Percentiles rank a stretch among this genome's conserved stretches.
phyloP scores from a whole-genome alignment of 495 filamentous ascomycete species.

The Immersiella caudata region DNA sequence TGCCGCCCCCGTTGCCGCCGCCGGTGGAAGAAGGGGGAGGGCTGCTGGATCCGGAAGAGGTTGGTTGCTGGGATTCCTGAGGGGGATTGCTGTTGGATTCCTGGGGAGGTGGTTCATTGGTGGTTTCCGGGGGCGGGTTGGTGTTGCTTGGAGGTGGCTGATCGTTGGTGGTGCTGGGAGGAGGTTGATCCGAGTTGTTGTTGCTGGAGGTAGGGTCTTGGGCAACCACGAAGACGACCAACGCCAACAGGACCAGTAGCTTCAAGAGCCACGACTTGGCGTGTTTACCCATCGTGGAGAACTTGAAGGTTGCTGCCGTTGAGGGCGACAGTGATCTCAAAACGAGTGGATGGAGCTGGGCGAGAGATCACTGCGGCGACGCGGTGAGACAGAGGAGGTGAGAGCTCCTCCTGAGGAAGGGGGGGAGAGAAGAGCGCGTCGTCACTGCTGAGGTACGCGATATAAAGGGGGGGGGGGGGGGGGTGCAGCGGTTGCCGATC shows the following conservation, averaged over 20 bases:
- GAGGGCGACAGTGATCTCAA: conserved; percentile 7
- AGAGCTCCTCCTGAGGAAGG: conserved; percentile 6
- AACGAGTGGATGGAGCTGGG: conserved; percentile 29
- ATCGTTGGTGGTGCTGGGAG: conserved; percentile 22
- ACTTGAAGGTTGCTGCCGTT: background rate
- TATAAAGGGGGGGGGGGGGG: conserved; percentile 10
- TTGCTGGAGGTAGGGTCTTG: conserved; percentile 26
- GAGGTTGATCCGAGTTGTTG: conserved; percentile 4
- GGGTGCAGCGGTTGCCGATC: background rate
- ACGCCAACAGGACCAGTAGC: conserved; percentile 29
- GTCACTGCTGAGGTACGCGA: background rate
- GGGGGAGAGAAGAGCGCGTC: background rate
- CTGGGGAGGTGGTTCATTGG: conserved; percentile 8
- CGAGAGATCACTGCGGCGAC: background rate
- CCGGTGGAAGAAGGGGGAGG: conserved; percentile 17
- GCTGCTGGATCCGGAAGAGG: conserved; percentile 8
- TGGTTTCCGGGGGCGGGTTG: conserved; percentile 20
- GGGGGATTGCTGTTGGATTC: conserved; percentile 14
- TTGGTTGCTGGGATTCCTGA: background rate
- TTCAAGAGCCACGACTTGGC: conserved; percentile 25
- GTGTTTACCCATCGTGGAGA: conserved; percentile 32
- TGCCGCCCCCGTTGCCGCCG: conserved; percentile 10
- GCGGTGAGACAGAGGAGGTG: background rate
- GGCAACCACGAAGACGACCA: conserved; percentile 25
- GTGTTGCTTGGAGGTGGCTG: conserved; percentile 8